Base-by-base conservation (phyloP, 2,329 filamentous ascomycete species). In the Torrubiellomyces zombiae region DNA sequence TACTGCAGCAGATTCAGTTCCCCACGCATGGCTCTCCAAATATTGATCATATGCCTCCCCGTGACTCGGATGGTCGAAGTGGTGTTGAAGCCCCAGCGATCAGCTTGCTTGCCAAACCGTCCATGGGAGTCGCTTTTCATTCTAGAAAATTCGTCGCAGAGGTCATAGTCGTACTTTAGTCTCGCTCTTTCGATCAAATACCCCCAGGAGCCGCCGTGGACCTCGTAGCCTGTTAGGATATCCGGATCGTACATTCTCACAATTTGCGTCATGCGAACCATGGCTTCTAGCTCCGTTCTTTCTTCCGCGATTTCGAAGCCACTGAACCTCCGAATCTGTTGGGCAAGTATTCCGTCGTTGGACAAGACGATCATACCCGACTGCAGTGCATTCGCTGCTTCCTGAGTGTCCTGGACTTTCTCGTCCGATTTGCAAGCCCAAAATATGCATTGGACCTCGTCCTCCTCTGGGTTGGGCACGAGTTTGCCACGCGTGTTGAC, bases 1-100 rank as follows among this genome's bases (percentile, higher is more conserved):
- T 98, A 95, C 44, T 94, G 85, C 8, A 93, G 62, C 15, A 98
- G 56, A 37, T 85, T 91, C 15, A 98, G 54, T 50, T 94, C 86
- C n/a, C 75, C 70, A 29, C 82, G 69, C 85, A 98, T 94, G 1
- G 85, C 83, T 38, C 86, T 69, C 83, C 89, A 95, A 22, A 95
- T 78, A 38, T 95, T 95, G 55, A 98, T 85, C 63, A 92, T 82
- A 44, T 95, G 86, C 32, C 89, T 67, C 5, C 89, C 89, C 0
- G 85, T 94, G n/a, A 98, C 69, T 28, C 74, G 73, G 36, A 95
- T 83, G 3, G 81, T 86, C 3, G 83, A 93, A 0, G 85, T 91
- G 27, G 85, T 83, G 33, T 82, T 89, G 55, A 92, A 93, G 0
- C 85, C 86, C 86, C 86, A 95, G 35, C 71, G 67, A 46, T 94